A percentile compares a stretch with the other conserved stretches of the same genome.
Evolutionary conservation across 495 filamentous ascomycete species (phyloP).

Genomic region (Tuber brumale): DNA sequence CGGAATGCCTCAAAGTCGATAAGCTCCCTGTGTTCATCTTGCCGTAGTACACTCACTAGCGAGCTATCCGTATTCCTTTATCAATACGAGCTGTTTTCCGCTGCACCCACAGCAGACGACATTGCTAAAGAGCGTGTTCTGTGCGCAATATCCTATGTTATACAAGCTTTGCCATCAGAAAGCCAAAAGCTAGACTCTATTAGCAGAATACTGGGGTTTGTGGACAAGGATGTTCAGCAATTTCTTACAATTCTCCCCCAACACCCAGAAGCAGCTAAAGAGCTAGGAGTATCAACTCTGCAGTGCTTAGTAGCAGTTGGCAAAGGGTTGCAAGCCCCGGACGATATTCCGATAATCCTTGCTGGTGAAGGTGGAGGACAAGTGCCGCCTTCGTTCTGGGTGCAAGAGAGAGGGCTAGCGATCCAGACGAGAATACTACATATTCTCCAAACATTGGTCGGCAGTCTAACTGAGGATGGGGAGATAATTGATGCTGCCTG

Average conservation of each 20-base stretch:
- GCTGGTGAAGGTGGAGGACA: conserved; percentile 46
- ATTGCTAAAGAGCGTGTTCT: conserved; percentile 73
- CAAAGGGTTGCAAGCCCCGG: conserved; percentile 67
- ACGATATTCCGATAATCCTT: conserved; percentile 63
- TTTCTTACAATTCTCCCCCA: conserved; percentile 41
- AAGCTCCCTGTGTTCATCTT: conserved; percentile 68
- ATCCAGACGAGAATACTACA: conserved; percentile 57
- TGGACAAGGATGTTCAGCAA: conserved; percentile 57
- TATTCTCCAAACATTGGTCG: conserved; percentile 46
- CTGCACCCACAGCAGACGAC: conserved; percentile 56
- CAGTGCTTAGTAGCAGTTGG: conserved; percentile 71
- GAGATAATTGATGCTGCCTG: conserved; percentile 72
- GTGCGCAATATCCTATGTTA: conserved; percentile 74
- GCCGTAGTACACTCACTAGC: conserved; percentile 60
- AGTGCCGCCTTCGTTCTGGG: conserved; percentile 55
- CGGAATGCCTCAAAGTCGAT: conserved; percentile 74
- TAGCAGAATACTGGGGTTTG: conserved; percentile 57
- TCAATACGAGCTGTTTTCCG: conserved; percentile 63
- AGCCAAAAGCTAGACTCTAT: conserved; percentile 56
- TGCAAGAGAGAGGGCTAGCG: conserved; percentile 48
- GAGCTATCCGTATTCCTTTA: conserved; percentile 71
- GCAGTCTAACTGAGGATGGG: conserved; percentile 54
- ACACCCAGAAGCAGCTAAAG: conserved; percentile 39
- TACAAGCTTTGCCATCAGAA: conserved; percentile 67
- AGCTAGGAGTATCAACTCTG: conserved; percentile 59